A percentile compares a stretch with the other conserved stretches of the same genome.
phyloP scores from a whole-genome alignment of 2,329 filamentous ascomycete species.

The Xylaria sp. region DNA sequence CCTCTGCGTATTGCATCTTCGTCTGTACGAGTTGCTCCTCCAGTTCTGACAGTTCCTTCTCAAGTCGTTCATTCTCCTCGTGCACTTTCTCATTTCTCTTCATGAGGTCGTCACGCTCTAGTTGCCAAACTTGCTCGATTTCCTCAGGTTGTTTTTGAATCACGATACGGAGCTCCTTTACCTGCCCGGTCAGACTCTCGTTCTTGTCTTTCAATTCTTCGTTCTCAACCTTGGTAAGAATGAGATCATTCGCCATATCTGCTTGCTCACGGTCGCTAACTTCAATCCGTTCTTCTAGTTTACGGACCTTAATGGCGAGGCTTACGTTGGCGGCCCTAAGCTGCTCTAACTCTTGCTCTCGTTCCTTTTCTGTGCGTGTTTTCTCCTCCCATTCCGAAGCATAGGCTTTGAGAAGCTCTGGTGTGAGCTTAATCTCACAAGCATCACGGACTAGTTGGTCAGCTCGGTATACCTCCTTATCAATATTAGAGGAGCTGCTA shows the following conservation, averaged over 20 bases:
- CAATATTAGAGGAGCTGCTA: slow-evolving; percentile 84
- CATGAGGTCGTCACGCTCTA: slow-evolving; percentile 92
- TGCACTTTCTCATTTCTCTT: slow-evolving; percentile 92
- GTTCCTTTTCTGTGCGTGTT: slow-evolving; percentile 80
- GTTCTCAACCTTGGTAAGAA: slow-evolving; percentile 92
- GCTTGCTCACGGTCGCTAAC: slow-evolving; percentile 91
- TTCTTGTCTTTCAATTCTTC: slow-evolving; percentile 89
- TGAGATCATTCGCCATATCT: slow-evolving; percentile 87
- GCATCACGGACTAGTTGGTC: slow-evolving; percentile 94
- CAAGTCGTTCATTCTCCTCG: slow-evolving; percentile 87
- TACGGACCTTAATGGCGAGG: slow-evolving; percentile 80
- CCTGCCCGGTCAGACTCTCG: slow-evolving; percentile 85
- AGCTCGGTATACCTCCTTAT: slow-evolving; percentile 95
- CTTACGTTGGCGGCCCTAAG: slow-evolving; percentile 74
- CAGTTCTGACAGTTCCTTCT: slow-evolving; percentile 90
- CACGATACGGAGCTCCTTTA: slow-evolving; percentile 83
- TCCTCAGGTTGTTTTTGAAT: slow-evolving; percentile 91
- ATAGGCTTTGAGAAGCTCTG: slow-evolving; percentile 83
- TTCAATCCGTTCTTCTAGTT: slow-evolving; percentile 87
- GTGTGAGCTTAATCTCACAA: slow-evolving; percentile 85
- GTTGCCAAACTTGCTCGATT: slow-evolving; percentile 81
- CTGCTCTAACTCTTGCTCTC: slow-evolving; percentile 81
- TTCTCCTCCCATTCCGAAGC: slow-evolving; percentile 92
- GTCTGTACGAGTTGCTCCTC: slow-evolving; percentile 92
- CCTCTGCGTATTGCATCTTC: slow-evolving; percentile 96